Evolutionary conservation across 2,329 filamentous ascomycete genomes (phyloP).

Genomic region (Xylariaceae sp.): DNA sequence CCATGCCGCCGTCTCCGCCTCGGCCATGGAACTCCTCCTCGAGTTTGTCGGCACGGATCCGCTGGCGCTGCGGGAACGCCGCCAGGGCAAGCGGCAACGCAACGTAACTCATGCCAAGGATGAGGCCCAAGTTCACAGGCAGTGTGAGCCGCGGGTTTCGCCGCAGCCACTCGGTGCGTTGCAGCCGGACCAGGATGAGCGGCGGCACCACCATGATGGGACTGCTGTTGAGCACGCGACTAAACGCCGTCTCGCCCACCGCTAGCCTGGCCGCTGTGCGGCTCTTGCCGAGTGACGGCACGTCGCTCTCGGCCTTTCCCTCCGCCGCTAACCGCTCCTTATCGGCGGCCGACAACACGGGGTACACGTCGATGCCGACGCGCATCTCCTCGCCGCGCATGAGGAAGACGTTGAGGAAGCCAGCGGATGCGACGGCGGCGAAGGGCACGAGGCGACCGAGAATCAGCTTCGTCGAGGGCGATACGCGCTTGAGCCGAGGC

Average conservation of each 20-base stretch:
- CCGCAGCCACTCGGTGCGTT: constrained; percentile 78
- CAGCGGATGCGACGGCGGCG: constrained; percentile 87
- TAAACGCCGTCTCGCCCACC: constrained; percentile 88
- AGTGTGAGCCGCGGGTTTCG: constrained; percentile 69
- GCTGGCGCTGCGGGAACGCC: constrained; percentile 88
- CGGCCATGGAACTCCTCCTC: constrained; percentile 83
- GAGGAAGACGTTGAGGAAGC: constrained; percentile 89
- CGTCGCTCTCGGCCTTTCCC: constrained; percentile 60
- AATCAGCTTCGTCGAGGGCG: constrained; percentile 69
- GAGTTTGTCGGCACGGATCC: constrained; percentile 67
- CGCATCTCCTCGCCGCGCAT: constrained; percentile 97
- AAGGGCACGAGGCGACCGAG: constrained; percentile 90
- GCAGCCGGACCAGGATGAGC: constrained; percentile 76
- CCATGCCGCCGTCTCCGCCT: constrained; percentile 73
- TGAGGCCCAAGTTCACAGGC: constrained; percentile 82
- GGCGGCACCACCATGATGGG: constrained; percentile 97
- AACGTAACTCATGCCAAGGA: constrained; percentile 80
- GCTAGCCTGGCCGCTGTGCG: constrained; percentile 83
- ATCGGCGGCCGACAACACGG: constrained; percentile 68
- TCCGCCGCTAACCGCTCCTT: constrained; percentile 53
- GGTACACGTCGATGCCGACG: constrained; percentile 87
- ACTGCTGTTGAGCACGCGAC: constrained; percentile 86
- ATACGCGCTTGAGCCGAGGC: constrained; percentile 72
- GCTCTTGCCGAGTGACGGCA: constrained; percentile 76
- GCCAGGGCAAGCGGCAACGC: constrained; percentile 86